Evolutionary conservation across 768 basidiomycete species (phyloP).

Genomic region (Tephrocybe sp.): DNA sequence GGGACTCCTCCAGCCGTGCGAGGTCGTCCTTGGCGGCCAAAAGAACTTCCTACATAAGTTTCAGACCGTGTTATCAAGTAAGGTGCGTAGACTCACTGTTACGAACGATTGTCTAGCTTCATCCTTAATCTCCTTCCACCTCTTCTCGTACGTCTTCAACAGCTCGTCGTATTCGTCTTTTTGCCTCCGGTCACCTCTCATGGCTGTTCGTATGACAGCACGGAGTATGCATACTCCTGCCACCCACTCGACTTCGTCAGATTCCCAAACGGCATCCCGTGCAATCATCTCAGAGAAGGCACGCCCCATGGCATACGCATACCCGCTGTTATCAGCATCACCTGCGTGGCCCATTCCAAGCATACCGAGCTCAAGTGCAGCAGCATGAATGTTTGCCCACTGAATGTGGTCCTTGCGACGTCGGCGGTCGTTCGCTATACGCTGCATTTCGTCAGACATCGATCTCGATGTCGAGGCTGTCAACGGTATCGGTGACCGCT

Average conservation of each 20-base stretch:
- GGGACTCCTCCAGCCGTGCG: conserved; percentile 38
- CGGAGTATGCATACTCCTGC: conserved; percentile 60
- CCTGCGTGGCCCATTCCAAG: conserved; percentile 41
- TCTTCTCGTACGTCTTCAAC: conserved; percentile 55
- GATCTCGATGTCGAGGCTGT: conserved; percentile 22
- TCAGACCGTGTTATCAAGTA: neutral
- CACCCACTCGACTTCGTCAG: conserved; percentile 69
- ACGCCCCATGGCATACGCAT: conserved; percentile 42
- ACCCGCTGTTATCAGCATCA: conserved; percentile 41
- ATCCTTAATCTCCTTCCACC: conserved; percentile 73
- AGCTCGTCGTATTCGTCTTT: conserved; percentile 56
- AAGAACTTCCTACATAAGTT: conserved; percentile 42
- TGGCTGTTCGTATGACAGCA: conserved; percentile 55
- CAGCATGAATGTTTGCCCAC: conserved; percentile 67
- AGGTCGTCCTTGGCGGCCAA: conserved; percentile 56
- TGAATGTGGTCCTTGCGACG: conserved; percentile 64
- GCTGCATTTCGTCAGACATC: conserved; percentile 55
- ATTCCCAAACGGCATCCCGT: conserved; percentile 66
- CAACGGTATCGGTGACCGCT: conserved; percentile 13
- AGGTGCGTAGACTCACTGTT: conserved; percentile 38
- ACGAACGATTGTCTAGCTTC: conserved; percentile 63
- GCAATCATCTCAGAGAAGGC: conserved; percentile 61
- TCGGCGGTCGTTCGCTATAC: conserved; percentile 59
- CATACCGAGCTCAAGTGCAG: conserved; percentile 60
- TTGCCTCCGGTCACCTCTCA: conserved; percentile 45